Conservation (phyloP, 192 early-diverging fungal species). For the Backusella morwellensis region DNA sequence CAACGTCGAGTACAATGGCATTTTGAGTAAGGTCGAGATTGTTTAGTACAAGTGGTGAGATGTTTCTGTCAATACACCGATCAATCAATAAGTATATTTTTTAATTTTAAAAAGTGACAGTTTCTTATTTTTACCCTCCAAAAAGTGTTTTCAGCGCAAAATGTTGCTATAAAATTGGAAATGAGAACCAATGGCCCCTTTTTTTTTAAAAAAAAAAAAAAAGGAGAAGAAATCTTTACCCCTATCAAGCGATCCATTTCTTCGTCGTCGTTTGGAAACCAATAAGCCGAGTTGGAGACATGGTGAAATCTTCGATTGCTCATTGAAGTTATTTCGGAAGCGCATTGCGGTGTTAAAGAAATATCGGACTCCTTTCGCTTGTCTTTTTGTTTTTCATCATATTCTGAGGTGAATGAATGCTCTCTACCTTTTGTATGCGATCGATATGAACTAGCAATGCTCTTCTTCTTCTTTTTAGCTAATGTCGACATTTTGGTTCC, state of each 20-base stretch:
- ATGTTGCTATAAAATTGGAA: conserved; percentile 23
- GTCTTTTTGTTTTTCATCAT: background rate
- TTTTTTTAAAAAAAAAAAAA: background rate
- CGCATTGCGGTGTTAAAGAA: background rate
- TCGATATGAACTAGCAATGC: background rate
- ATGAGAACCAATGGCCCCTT: background rate
- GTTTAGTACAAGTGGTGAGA: background rate
- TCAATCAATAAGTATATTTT: background rate
- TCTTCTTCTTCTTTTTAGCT: background rate
- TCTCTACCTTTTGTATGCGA: background rate
- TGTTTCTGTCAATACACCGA: background rate
- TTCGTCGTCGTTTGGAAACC: conserved; percentile 31
- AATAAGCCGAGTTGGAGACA: conserved; percentile 17
- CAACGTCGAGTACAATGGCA: conserved; percentile 27
- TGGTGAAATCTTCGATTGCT: conserved; percentile 4
- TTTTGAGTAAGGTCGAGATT: background rate
- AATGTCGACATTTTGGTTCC: background rate
- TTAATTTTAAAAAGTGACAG: background rate
- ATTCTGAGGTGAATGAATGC: background rate
- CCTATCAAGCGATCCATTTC: conserved; percentile 30
- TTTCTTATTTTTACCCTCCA: conserved; percentile 15
- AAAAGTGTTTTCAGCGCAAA: conserved; percentile 25
- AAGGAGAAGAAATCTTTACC: conserved; percentile 7
- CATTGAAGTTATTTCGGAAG: background rate
- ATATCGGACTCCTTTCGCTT: background rate